Base-by-base conservation (phyloP, 1,284 basidiomycete genomes). In the Heliocybe sulcata region DNA sequence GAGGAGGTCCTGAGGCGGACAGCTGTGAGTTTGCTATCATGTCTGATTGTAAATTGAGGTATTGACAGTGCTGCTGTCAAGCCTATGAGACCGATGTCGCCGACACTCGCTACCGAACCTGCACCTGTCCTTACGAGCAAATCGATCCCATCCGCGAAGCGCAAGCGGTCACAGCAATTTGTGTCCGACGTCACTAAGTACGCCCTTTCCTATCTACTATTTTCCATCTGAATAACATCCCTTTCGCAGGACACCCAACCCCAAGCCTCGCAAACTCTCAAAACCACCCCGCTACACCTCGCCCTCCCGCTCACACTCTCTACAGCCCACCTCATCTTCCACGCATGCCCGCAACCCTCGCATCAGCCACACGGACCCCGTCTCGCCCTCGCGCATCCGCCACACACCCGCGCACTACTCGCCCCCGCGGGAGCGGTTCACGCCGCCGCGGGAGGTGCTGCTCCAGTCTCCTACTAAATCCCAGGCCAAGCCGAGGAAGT, bases 361-460 rank as follows among this genome's bases (percentile, higher is more conserved):
- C 62, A 57, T 62, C 52, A 75, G 75, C 10, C 65, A 77, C 33
- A 81, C 80, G 6, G 77, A 83, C 62, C 82, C 71, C 59, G 62
- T 80, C 19, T 74, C 72, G 2, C 73, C 74, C 20, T 19, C 23
- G 4, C 47, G 23, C 47, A 52, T 68, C 3, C 63, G 63, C 33
- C 57, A 58, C 14, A 56, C 62, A 3, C 72, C 80, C 9, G 80
- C 80, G 1, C 73, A 72, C 0, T 87, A 87, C 62, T 82, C 85
- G 61, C 83, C 83, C 0, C 84, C 85, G 0, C 60, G 64, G 0
- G 83, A 85, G 55, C 75, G 79, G n/a, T 85, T 85, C 62, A 85
- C 83, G 0, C 83, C 87, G 1, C 87, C 87, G 0, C 76, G 80
- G 45, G 79, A 83, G 59, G 75, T 87, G 45, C 67, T 80, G 52